phyloP scores from a whole-genome alignment of 2,329 filamentous ascomycete species.

The Fusarium avenaceum region DNA sequence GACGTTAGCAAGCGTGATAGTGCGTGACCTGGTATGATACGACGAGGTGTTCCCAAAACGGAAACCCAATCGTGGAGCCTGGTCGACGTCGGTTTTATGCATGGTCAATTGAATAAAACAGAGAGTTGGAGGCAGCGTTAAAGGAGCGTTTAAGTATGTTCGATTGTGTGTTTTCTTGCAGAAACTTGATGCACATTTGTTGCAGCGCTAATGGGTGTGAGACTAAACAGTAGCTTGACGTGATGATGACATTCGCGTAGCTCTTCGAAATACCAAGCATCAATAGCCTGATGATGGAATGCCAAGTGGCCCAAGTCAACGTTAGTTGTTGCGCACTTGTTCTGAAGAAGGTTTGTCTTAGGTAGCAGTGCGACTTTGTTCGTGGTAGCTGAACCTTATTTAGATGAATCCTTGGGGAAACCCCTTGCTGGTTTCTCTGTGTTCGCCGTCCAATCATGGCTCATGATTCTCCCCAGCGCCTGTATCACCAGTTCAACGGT shows the following conservation, averaged over 20 bases:
- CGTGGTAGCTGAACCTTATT: slow-evolving; percentile 43
- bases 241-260: slow-evolving; percentile 3
- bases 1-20: slow-evolving; percentile 28
- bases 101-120: slow-evolving; percentile 15
- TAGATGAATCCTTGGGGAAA: slow-evolving; percentile 33
- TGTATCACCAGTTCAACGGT: slow-evolving; percentile 29
- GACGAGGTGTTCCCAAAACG: slow-evolving; percentile 43
- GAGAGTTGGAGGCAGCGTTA: slow-evolving; percentile 6
- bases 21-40: slow-evolving; percentile 29
- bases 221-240: slow-evolving; percentile 5
- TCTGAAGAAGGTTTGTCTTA: slow-evolving; percentile 14
- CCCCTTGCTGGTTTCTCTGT: slow-evolving; percentile 25
- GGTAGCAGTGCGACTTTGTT: slow-evolving; percentile 30
- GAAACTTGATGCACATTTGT: neutral
- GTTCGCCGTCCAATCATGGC: slow-evolving; percentile 41
- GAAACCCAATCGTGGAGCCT: slow-evolving; percentile 46
- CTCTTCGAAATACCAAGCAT: neutral
- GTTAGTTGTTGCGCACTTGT: slow-evolving; percentile 8
- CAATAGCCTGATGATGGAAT: slow-evolving; percentile 11
- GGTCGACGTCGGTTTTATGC: slow-evolving; percentile 38
- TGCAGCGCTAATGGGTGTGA: slow-evolving; percentile 8
- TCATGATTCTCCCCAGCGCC: slow-evolving; percentile 15
- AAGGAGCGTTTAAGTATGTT: neutral
- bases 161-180: slow-evolving; percentile 8
- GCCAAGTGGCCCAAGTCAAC: neutral